Base-by-base conservation (phyloP, 192 early-diverging fungal species). In the Rhizophagus prolifer region DNA sequence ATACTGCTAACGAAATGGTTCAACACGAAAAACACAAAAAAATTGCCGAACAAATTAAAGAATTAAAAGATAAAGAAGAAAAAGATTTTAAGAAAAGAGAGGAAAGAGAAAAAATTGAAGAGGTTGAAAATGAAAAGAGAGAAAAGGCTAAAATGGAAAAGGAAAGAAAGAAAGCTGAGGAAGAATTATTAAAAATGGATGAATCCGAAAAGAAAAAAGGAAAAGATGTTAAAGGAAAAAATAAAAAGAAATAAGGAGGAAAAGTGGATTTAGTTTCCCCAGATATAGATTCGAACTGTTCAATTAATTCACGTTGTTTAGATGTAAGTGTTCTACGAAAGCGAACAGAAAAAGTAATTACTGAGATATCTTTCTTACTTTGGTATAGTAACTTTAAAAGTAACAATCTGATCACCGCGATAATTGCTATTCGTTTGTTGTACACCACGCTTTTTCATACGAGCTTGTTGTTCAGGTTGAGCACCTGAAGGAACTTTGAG, bases 331-430 rank as follows among this genome's bases (percentile, higher is more conserved):
- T 58, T 50, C 82, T 85, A 71, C 26, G 31, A 12, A 41, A 16
- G 30, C 9, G 76, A 64, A 58, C 64, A 50, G 65, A 36, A 73
- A 58, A n/a, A 9, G 25, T 70, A 58, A 26, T 8, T 30, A 70
- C n/a, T 19, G 47, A 54, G 61, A 30, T 75, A 69, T 80, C 71
- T 68, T 73, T 83, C 50, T 1, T 82, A 81, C 80, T 80, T 89
- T 41, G 97, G 97, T 63, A 99, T 77, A 61, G 87, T 83, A 25
- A 99, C 91, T 75, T 94, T 92, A 19, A 99, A 81, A 8, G 87
- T 92, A 19, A 99, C 91, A 72, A 91, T 94, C 83, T 99, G 95
- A 83, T 99, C 96, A 46, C 97, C 97, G 21, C 91, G 86, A 12
- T 81, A 85, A 26, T 61, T 65, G 7, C 83, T 81, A 58, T 90